A percentile compares a stretch with the other conserved stretches of the same genome.
These are phyloP conservation scores for Pontederia crassipes DNA, from an alignment of 176 grass and related monocot genomes.

Conservation along the genomic window DNA sequence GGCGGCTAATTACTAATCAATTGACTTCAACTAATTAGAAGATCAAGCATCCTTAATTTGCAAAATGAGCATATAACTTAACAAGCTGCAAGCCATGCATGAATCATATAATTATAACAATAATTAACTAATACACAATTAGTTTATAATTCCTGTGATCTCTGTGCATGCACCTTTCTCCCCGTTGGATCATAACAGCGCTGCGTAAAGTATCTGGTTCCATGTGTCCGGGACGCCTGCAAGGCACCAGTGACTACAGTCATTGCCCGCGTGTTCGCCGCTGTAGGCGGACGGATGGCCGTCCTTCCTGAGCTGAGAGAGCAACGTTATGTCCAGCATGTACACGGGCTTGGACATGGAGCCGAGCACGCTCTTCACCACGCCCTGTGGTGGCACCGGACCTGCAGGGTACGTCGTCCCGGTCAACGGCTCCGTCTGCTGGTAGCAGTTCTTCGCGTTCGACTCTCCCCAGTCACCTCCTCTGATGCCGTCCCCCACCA, in stretches of 20 bases:
- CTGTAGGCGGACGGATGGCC: constrained; percentile 76
- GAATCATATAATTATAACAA: neutral
- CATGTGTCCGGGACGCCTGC: constrained; percentile 83
- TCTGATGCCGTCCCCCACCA: constrained; percentile 12
- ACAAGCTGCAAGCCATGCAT: neutral
- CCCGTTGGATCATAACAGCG: neutral
- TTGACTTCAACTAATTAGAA: neutral
- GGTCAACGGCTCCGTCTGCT: constrained; percentile 43
- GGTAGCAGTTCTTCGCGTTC: constrained; percentile 33
- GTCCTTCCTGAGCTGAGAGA: constrained; percentile 91
- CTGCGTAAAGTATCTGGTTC: constrained; percentile 87
- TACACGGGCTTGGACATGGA: constrained; percentile 65
- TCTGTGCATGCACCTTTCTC: neutral
- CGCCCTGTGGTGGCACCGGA: constrained; percentile 33
- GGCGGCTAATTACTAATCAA: too few relatives aligned
- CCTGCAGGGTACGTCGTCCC: constrained; percentile 56
- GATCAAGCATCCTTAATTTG: neutral
- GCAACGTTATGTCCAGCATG: constrained; percentile 81
- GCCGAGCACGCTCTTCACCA: constrained; percentile 40
- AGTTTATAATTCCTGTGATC: neutral
- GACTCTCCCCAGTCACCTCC: constrained; percentile 56
- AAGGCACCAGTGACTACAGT: constrained; percentile 99
- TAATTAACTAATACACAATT: neutral
- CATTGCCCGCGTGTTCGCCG: constrained; percentile 60
- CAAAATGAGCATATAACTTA: neutral